Percentiles rank a stretch among this genome's conserved stretches.
These are phyloP conservation scores for Eremothecium sinecaudum DNA, from an alignment of 1,139 yeast species.

Conservation along the genomic window DNA sequence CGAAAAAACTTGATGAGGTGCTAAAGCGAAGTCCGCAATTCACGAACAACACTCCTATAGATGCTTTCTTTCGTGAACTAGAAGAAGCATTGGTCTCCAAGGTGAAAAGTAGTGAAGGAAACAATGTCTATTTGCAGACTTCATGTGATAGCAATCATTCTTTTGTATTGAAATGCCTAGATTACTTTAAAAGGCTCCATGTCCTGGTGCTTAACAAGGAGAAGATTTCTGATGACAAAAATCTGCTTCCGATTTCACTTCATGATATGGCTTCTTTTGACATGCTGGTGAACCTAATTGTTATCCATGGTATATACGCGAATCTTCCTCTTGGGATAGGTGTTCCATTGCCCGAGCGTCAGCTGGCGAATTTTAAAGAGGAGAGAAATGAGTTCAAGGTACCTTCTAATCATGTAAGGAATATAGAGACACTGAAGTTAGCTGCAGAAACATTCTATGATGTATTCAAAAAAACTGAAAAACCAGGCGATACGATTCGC, in stretches of 20 bases:
- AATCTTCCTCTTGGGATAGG: constrained; percentile 50
- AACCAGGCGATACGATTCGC: constrained; percentile 32
- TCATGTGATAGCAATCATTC: constrained; percentile 22
- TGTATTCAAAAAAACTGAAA: constrained; percentile 7
- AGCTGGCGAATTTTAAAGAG: constrained; percentile 39
- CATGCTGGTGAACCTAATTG: constrained; percentile 50
- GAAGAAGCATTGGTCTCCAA: constrained; percentile 13
- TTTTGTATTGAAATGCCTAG: constrained; percentile 24
- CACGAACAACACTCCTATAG: constrained; percentile 32
- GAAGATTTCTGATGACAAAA: constrained; percentile 15
- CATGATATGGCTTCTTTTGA: constrained; percentile 76
- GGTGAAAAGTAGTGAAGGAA: constrained; percentile 5
- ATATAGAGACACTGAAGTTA: constrained; percentile 11
- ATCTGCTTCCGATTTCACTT: constrained; percentile 60
- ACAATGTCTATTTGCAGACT: constrained; percentile 1
- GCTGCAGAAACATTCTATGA: constrained; percentile 12
- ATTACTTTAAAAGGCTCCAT: constrained; percentile 13
- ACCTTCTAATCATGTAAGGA: constrained; percentile 9
- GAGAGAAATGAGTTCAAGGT: constrained; percentile 15
- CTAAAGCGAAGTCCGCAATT: constrained; percentile 24
- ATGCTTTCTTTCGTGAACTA: constrained; percentile 27
- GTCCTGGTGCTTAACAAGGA: constrained; percentile 9
- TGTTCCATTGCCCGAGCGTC: constrained; percentile 54
- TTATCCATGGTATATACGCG: constrained; percentile 65
- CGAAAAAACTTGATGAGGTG: constrained; percentile 8